These are phyloP conservation scores for Tolypocladium tropicale DNA, from an alignment of 2,329 filamentous ascomycete species.

Conservation along the genomic window DNA sequence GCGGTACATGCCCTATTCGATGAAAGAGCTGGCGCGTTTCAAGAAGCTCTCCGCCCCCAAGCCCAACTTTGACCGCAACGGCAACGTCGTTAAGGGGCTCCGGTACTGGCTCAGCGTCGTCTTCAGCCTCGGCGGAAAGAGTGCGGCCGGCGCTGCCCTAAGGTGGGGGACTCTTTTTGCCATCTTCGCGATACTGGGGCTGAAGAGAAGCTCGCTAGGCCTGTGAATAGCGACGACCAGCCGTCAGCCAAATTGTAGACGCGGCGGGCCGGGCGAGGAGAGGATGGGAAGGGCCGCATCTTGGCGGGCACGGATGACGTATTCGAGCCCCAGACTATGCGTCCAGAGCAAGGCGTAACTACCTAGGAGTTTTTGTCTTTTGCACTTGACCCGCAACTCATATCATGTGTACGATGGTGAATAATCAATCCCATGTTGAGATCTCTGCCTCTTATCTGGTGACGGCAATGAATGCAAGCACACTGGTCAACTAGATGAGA, in stretches of 20 bases:
- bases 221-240: slow-evolving; percentile 12
- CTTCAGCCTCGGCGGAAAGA: slow-evolving; percentile 39
- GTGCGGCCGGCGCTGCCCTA: slow-evolving; percentile 37
- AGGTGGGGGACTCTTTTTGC: slow-evolving; percentile 37
- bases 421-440: not conserved
- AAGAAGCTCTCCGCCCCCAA: slow-evolving; percentile 29
- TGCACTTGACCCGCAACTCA: not conserved
- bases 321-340: not conserved
- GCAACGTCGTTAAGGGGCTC: slow-evolving; percentile 38
- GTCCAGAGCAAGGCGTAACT: not conserved
- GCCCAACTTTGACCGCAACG: slow-evolving; percentile 54
- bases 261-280: too few species aligned
- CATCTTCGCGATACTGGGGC: slow-evolving; percentile 23
- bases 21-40: slow-evolving; percentile 33
- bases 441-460: not conserved
- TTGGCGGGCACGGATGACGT: not conserved
- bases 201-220: slow-evolving; percentile 23
- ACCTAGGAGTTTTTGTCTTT: not conserved
- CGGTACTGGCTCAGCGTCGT: slow-evolving; percentile 45
- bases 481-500: too few species aligned
- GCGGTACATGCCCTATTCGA: slow-evolving; percentile 55
- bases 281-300: too few species aligned
- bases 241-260: not conserved
- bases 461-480: too few species aligned
- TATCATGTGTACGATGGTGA: not conserved